A percentile compares a stretch with the other conserved stretches of the same genome.
Evolutionary conservation across 176 grass and related monocot species (phyloP).

Genomic region (Aegilops umbellulata): DNA sequence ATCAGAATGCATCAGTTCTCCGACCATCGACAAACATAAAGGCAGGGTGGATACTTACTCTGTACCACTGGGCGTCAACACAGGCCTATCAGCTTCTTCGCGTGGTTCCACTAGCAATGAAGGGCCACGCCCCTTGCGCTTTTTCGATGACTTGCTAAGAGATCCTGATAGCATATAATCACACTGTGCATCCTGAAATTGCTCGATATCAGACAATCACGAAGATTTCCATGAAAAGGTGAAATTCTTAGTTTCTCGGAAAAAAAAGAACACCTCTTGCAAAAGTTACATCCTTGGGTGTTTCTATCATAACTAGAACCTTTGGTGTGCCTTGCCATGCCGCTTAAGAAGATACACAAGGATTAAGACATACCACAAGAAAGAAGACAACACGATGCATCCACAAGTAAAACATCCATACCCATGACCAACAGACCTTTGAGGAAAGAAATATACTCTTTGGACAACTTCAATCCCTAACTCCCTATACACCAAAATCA

Average conservation of each 20-base stretch:
- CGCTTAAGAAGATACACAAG: not conserved
- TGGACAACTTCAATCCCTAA: not conserved
- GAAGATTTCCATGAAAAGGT: not conserved
- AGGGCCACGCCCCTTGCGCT: constrained; percentile 34
- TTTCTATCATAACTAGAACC: not conserved
- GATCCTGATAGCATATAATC: constrained; percentile 10
- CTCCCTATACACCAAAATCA: not conserved
- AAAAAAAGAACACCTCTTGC: not conserved
- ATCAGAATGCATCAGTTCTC: constrained; percentile 11
- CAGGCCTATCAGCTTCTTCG: constrained; percentile 33
- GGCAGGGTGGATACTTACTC: constrained; percentile 24
- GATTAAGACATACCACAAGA: not conserved
- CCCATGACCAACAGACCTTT: not conserved
- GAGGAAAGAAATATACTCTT: not conserved
- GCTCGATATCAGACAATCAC: constrained; percentile 3
- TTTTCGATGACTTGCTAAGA: constrained; percentile 26
- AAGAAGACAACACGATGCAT: not conserved
- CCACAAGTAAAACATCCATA: not conserved
- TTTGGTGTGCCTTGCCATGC: not conserved
- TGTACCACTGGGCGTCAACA: constrained; percentile 32
- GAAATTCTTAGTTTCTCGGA: not conserved
- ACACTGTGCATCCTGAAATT: constrained; percentile 35
- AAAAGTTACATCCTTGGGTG: not conserved
- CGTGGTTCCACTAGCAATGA: constrained; percentile 36
- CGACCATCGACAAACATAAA: not conserved